Evolutionary conservation across 129 eudicot species (phyloP), one percentile per base, ranked within the genome.

Genomic region (Silybum marianum): DNA sequence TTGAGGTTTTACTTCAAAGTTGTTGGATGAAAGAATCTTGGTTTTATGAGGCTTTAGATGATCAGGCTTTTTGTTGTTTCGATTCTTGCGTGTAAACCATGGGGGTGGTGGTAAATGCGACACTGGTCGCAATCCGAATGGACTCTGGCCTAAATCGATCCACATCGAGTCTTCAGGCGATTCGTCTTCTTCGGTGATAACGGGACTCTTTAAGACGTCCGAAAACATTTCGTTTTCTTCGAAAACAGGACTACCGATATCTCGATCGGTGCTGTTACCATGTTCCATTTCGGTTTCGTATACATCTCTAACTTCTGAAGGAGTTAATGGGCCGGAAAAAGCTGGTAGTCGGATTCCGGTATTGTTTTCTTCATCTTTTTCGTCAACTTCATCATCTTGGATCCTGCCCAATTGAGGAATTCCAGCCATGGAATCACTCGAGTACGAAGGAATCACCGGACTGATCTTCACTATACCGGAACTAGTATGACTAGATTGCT

Each of bases 91-190:
- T 54, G 93, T 79, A 76, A 92, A 94, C 97, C 97, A 92, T 74
- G 84, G 84, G 19, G 88, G 88, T 25, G 98, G 91, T 25, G 93
- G 96, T 60, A 82, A 62, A 6, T 93, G 93, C 78, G 93, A 71
- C 8, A 54, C 85, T n/a, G 77, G 62, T 18, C 84, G 96, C 26
- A 94, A 87, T 30, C 89, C 93, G 42, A 87, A 13, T 6, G 98
- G 98, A 73, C 96, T 90, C 77, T 84, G 97, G n/a, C 98, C 98
- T 77, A 95, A 72, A 85, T 94, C 93, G 69, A 94, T 94, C 98
- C 98, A 94, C 81, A 95, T 82, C 4, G 97, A 86, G 86, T 90
- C 89, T 72, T 90, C 97, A 0, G 97, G 92, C 24, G 98, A 89
- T 78, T 89, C 98, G 34, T 88, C 90, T 79, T 88, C 90, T 79